phyloP scores from a whole-genome alignment of 2,329 filamentous ascomycete species.

The Xylaria sp. region DNA sequence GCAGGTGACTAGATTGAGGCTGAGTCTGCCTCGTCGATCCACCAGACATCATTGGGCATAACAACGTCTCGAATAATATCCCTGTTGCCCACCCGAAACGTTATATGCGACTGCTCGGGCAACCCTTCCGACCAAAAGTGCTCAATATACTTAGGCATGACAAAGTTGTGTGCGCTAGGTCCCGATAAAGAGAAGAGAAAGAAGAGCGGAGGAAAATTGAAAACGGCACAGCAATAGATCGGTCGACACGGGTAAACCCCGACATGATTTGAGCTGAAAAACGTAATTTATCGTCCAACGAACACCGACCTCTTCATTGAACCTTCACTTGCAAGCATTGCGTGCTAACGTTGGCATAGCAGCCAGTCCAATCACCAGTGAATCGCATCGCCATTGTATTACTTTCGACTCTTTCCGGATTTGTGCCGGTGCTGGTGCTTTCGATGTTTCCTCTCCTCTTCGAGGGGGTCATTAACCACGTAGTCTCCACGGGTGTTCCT shows the following conservation, averaged over 20 bases:
- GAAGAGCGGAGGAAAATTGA: conserved; percentile 17
- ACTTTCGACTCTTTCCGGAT: conserved; percentile 9
- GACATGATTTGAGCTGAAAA: conserved; percentile 19
- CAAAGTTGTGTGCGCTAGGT: neutral
- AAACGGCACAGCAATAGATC: conserved; percentile 9
- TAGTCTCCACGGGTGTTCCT: neutral
- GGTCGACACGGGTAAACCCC: conserved; percentile 22
- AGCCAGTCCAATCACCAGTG: conserved; percentile 1
- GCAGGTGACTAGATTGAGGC: conserved; percentile 31
- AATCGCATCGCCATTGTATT: neutral
- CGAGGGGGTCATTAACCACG: neutral
- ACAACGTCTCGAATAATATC: conserved; percentile 12
- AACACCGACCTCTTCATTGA: neutral
- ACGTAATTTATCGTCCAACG: conserved; percentile 17
- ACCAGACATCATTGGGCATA: conserved; percentile 20
- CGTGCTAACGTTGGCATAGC: neutral
- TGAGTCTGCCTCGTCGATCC: conserved; percentile 34
- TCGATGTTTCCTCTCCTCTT: conserved; percentile 8
- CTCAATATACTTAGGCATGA: conserved; percentile 1
- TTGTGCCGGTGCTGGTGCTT: conserved; percentile 6
- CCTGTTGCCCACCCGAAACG: conserved; percentile 29
- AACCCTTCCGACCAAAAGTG: neutral
- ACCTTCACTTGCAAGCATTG: neutral
- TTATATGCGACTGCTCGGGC: conserved; percentile 20
- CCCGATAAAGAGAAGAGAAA: conserved; percentile 5